phyloP scores from a whole-genome alignment of 208 protist species.

The Wallacemonas sp. region DNA sequence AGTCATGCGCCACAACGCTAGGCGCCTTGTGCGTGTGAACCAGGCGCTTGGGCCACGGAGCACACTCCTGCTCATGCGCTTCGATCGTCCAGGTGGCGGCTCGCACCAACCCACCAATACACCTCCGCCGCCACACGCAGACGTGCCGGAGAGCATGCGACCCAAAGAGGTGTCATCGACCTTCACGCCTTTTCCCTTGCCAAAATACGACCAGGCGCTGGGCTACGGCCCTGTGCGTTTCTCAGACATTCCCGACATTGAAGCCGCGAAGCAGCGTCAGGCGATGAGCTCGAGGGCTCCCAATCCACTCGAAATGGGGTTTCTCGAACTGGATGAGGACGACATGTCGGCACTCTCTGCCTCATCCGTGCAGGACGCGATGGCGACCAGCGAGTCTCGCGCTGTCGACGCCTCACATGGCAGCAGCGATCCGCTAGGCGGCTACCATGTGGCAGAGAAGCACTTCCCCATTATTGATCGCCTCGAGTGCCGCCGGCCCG shows the following conservation, averaged over 20 bases:
- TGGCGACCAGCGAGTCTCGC: not conserved
- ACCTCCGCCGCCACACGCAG: not conserved
- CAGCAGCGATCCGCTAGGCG: slow-evolving; percentile 27
- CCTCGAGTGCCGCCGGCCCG: slow-evolving; percentile 64
- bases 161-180: slow-evolving; percentile 49
- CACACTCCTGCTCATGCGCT: slow-evolving; percentile 9
- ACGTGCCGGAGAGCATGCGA: slow-evolving; percentile 69
- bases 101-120: not conserved
- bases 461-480: slow-evolving; percentile 76
- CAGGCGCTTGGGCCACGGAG: not conserved
- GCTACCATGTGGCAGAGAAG: slow-evolving; percentile 49
- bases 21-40: not conserved
- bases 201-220: slow-evolving; percentile 73
- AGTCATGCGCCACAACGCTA: not conserved
- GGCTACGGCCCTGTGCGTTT: slow-evolving; percentile 82
- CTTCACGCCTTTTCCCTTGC: slow-evolving; percentile 87
- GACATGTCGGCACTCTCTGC: not conserved
- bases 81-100: not conserved
- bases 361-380: not conserved
- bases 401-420: slow-evolving; percentile 5
- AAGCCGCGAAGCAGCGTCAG: slow-evolving; percentile 41
- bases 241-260: slow-evolving; percentile 79
- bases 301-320: too few relatives aligned
- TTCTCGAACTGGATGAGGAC: slow-evolving; percentile 7
- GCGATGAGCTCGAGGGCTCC: too few relatives aligned